Evolutionary conservation across 768 basidiomycete genomes (phyloP).

Genomic region (Mycena albidolilacea): DNA sequence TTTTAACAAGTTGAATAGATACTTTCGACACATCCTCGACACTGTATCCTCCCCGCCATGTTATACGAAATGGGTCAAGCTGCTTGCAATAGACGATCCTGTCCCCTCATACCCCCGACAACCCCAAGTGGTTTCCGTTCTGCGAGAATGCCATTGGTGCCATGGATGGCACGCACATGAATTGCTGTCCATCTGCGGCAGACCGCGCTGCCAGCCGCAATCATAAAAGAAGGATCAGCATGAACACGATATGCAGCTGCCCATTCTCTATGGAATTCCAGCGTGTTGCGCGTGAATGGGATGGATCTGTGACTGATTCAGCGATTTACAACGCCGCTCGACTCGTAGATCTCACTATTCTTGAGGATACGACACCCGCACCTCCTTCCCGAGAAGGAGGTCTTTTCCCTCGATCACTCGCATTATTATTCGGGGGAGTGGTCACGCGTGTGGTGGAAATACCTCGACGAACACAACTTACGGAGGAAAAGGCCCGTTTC

Average conservation of each 20-base stretch:
- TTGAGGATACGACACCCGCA: no score
- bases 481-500: no score
- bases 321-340: conserved; percentile 35
- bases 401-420: no score
- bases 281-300: conserved; percentile 45
- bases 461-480: no score
- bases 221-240: conserved; percentile 44
- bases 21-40: not conserved
- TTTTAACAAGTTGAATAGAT: not conserved
- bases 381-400: no score
- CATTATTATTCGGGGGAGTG: no score
- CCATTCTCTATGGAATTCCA: conserved; percentile 42
- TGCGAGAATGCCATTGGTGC: conserved; percentile 49
- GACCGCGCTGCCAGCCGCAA: conserved; percentile 38
- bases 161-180: conserved; percentile 54
- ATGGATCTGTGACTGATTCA: conserved; percentile 42
- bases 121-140: conserved; percentile 51
- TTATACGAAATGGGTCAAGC: conserved; percentile 44
- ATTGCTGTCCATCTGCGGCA: conserved; percentile 37
- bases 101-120: conserved; percentile 44
- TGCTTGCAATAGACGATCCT: conserved; percentile 30
- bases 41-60: conserved; percentile 38
- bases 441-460: no score
- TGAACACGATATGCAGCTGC: conserved; percentile 46
- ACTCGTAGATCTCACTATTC: conserved; percentile 4